Percentiles rank a stretch among this genome's conserved stretches.
Evolutionary conservation across 371 early-diverging fungal species (phyloP).

Genomic region (Cokeromyces recurvatus): DNA sequence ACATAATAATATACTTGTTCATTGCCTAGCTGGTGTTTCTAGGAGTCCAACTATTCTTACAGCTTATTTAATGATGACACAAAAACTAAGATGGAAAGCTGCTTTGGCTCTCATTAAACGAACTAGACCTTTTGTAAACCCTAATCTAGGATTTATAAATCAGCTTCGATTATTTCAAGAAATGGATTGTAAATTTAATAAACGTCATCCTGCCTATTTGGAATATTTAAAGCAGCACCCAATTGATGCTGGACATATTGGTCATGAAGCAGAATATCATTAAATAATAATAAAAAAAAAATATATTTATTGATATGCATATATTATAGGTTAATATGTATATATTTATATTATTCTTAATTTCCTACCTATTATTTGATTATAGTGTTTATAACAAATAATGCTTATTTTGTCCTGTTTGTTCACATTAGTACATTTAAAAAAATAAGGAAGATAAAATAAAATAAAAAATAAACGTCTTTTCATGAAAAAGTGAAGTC

Average conservation of each 20-base stretch:
- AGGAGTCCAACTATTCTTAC: conserved; percentile 37
- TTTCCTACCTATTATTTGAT: no score
- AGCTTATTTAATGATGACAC: conserved; percentile 70
- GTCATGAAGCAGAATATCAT: conserved; percentile 23
- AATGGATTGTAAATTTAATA: conserved; percentile 55
- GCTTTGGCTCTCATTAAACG: conserved; percentile 53
- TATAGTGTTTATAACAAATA: no score
- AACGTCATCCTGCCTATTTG: conserved; percentile 53
- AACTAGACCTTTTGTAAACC: conserved; percentile 55
- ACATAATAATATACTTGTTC: conserved; percentile 61
- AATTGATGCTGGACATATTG: conserved; percentile 30
- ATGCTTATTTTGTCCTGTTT: no score
- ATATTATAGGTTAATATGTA: no score
- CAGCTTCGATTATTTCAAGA: conserved; percentile 66
- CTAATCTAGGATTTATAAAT: conserved; percentile 69
- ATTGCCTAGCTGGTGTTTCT: conserved; percentile 47
- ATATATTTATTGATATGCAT: neutral
- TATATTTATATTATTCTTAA: no score
- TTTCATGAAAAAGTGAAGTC: no score
- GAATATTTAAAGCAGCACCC: conserved; percentile 51
- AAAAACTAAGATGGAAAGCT: conserved; percentile 36
- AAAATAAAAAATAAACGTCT: no score
- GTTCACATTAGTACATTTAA: no score
- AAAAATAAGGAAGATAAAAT: no score
- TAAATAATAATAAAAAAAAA: neutral